phyloP scores from a whole-genome alignment of 192 early-diverging fungal genomes.

The Cladochytrium replicatum region DNA sequence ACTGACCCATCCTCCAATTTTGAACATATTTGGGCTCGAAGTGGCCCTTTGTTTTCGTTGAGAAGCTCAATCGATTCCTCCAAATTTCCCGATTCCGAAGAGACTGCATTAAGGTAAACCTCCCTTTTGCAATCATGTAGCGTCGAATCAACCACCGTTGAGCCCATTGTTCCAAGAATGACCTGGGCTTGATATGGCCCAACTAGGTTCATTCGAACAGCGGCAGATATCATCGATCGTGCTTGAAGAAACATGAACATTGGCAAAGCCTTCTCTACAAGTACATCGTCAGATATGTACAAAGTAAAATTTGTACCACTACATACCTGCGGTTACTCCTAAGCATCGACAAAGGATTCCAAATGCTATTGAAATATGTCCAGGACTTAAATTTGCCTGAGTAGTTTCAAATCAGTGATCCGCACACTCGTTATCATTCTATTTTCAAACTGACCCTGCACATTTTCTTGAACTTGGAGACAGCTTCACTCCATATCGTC shows the following conservation, averaged over 20 bases:
- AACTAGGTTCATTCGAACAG: constrained; percentile 77
- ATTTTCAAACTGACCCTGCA: constrained; percentile 19
- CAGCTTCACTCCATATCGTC: constrained; percentile 30
- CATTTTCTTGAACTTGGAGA: constrained; percentile 35
- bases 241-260: constrained; percentile 77
- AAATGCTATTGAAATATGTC: constrained; percentile 77
- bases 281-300: neutral
- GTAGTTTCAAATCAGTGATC: no score
- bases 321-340: constrained; percentile 42
- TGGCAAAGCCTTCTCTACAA: constrained; percentile 54
- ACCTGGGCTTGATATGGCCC: constrained; percentile 84
- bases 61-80: neutral
- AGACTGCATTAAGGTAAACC: neutral
- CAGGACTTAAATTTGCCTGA: no score
- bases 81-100: neutral
- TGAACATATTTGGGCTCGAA: neutral
- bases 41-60: neutral
- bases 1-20: constrained; percentile 1
- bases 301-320: neutral
- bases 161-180: constrained; percentile 37
- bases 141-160: constrained; percentile 3
- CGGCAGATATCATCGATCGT: constrained; percentile 77
- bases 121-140: neutral
- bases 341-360: constrained; percentile 53
- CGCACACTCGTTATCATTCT: constrained; percentile 24